phyloP scores from a whole-genome alignment of 257 asterid genomes.

The Paulownia fortunei region DNA sequence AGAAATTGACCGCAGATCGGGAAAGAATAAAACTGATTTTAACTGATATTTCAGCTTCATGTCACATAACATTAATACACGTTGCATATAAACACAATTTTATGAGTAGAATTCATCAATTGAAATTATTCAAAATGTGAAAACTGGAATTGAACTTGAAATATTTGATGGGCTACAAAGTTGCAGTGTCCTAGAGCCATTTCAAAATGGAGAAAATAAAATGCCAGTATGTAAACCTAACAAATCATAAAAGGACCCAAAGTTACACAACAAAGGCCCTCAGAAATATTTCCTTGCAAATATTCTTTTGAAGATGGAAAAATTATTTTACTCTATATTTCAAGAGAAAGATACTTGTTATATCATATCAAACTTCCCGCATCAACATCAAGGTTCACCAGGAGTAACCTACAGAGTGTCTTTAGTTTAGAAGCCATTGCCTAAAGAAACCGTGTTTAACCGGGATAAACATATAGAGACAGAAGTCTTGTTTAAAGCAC shows the following conservation, averaged over 20 bases:
- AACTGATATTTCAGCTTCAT: neutral
- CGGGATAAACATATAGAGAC: neutral
- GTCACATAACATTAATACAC: neutral
- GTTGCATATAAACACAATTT: neutral
- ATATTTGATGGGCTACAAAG: neutral
- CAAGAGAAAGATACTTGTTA: neutral
- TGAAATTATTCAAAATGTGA: no score
- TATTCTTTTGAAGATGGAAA: neutral
- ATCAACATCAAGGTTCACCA: neutral
- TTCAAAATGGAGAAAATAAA: neutral
- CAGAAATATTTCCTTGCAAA: neutral
- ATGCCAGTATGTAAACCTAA: neutral
- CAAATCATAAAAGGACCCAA: neutral
- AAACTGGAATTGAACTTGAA: neutral
- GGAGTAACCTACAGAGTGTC: neutral
- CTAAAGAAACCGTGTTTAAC: neutral
- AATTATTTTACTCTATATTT: neutral
- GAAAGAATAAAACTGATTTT: neutral
- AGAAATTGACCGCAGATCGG: conserved; percentile 7
- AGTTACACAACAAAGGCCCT: neutral
- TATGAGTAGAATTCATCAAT: no score
- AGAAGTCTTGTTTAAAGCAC: neutral
- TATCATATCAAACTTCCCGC: neutral
- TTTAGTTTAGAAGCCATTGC: neutral
- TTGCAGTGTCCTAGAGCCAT: neutral